Evolutionary conservation across 2,329 filamentous ascomycete species (phyloP).

Genomic region (Alternaria gaisen): DNA sequence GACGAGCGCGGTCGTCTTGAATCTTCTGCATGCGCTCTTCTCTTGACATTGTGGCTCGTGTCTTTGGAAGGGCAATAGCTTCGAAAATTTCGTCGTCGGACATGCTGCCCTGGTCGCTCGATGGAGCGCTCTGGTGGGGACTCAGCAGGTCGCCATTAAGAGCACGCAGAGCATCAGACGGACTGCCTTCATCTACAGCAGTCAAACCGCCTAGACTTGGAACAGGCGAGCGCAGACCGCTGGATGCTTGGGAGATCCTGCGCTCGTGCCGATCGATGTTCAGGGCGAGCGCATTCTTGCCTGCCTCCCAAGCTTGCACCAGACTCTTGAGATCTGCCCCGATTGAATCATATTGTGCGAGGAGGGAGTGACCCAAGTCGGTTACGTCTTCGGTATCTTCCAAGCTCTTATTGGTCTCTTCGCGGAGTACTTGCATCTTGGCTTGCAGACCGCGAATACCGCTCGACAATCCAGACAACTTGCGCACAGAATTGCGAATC

Average conservation of each 20-base stretch:
- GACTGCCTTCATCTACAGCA: conserved; percentile 61
- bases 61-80: conserved; percentile 78
- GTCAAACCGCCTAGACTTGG: conserved; percentile 71
- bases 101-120: conserved; percentile 61
- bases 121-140: conserved; percentile 49
- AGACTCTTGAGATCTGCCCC: conserved; percentile 78
- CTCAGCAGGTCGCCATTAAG: conserved; percentile 75
- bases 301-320: conserved; percentile 63
- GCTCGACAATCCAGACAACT: conserved; percentile 86
- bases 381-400: conserved; percentile 74
- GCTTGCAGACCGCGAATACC: conserved; percentile 92
- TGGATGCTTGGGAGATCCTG: conserved; percentile 61
- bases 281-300: conserved; percentile 80
- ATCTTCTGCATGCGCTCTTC: conserved; percentile 90
- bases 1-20: conserved; percentile 82
- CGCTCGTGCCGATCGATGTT: conserved; percentile 83
- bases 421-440: conserved; percentile 89
- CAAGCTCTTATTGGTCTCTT: conserved; percentile 83
- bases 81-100: conserved; percentile 85
- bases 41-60: conserved; percentile 74
- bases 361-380: conserved; percentile 79
- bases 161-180: conserved; percentile 76
- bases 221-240: conserved; percentile 58
- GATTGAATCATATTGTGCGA: conserved; percentile 94
- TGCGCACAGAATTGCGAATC: conserved; percentile 85